Base-by-base conservation (phyloP, 306 rosid genomes). In the Pyrus bretschneideri region DNA sequence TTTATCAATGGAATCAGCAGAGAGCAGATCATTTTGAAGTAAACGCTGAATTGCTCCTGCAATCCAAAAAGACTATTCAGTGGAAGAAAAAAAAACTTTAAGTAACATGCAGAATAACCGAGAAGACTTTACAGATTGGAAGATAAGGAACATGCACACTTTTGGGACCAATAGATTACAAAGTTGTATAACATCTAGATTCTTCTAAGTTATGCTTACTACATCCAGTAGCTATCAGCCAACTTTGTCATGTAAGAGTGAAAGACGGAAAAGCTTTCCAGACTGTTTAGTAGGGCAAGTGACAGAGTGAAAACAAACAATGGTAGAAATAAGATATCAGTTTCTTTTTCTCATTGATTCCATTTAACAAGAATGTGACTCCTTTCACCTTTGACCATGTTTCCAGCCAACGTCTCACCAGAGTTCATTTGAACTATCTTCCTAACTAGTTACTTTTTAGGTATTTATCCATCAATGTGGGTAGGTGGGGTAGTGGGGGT, bases 31-130 rank as follows among this genome's bases (percentile, higher is more conserved):
- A 76, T 88, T 87, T 80, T 90, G 83, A 71, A 75, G 89, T 71
- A 91, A 96, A 70, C 96, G 91, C 72, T 84, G 89, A 76, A 89
- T 82, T 65, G 97, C 98, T 84, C 98, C 98, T 91, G 85, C 85
- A 83, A 67, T 80, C 70, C 83, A 71, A 59, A 78, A 76, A 78
- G 67, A 76, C 58, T 74, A 66, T 74, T 52, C 27, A 83, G 70
- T 77, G 72, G 78, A 66, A 61, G 66, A 42, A 72, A 61, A 54
- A 54, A 59, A 79, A 84, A 46, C 71, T 62, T 65, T 69, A 15
- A 40, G 67, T 52, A 78, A 55, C 65, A 30, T 71, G 45, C 45
- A 69, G 7, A 64, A 52, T 54, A 25, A 63, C 27, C 29, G 22
- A 55, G 66, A 33, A 55, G 25, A 73, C 76, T 49, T 69, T 49